Base-by-base conservation (phyloP, 257 asterid genomes). In the Cruciata laevipes region DNA sequence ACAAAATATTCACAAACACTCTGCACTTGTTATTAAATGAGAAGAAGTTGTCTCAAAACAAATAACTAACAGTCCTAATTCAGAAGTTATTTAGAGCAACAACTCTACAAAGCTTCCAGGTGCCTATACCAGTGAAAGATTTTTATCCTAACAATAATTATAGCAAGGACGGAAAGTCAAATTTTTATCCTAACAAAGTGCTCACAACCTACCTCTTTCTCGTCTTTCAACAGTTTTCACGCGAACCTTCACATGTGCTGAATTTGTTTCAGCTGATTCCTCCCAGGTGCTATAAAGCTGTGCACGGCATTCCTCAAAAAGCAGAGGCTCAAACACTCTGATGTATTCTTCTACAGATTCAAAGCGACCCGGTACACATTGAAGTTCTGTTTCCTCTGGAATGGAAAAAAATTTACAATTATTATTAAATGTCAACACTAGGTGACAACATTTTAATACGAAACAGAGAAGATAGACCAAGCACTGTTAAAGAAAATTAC, bases 271-370 rank as follows among this genome's bases (percentile, higher is more conserved):
- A 31, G 82, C 77, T 42, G 77, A 81, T 84, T 94, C 99, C 77
- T 90, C 96, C 99, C 97, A 94, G 14, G 88, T 78, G 73, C 96
- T 88, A 80, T 83, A 90, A 70, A 94, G 87, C 77, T 94, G 99
- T 20, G 98, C 98, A 59, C 96, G 85, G 68, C 99, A 88, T 81
- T 94, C 96, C 85, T 90, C 99, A 78, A 94, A 90, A 75, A 94
- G 95, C 88, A 94, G 79, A 76, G 99, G 99, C 77, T 94, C 99
- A 79, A 94, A 88, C 47, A 94, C 99, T 65, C 87, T 81, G 71
- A 90, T 78, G 81, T 94, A 94, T 72, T 90, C 99, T 71, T 94
- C 99, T 44, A 82, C 96, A 25, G 99, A 88, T 55, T 90, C 97
- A 84, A 94, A 94, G 59, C 65, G 76, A 69, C 95, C 97, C 51